Evolutionary conservation across 2,329 filamentous ascomycete genomes (phyloP).

Genomic region (Ceratocystis huliohia): DNA sequence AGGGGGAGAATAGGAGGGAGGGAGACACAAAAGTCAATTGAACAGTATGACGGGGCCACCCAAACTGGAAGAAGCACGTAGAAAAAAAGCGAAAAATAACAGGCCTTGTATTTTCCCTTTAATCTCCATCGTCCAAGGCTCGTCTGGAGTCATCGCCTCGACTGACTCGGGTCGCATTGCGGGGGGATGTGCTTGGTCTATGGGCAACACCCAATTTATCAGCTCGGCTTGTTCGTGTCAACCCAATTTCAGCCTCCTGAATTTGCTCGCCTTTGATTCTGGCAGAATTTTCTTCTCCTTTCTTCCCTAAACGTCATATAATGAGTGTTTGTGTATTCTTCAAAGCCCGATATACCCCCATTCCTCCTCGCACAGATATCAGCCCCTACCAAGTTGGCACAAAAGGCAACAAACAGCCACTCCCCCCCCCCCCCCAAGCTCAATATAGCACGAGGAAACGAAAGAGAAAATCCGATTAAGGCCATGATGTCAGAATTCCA

Average conservation of each 20-base stretch:
- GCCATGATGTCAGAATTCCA: no score
- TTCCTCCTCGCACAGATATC: neutral
- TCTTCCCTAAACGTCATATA: neutral
- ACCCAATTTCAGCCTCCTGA: constrained; percentile 3
- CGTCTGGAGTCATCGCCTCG: neutral
- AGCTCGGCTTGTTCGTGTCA: neutral
- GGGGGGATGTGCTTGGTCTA: neutral
- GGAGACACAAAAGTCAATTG: neutral
- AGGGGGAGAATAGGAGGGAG: neutral
- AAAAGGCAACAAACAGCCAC: neutral
- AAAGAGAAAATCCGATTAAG: no score
- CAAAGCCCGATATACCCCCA: neutral
- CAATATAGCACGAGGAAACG: no score
- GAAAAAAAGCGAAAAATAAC: neutral
- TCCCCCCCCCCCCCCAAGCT: neutral
- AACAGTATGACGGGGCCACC: neutral
- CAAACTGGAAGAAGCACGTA: neutral
- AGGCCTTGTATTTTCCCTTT: neutral
- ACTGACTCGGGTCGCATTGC: neutral
- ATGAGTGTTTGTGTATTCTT: neutral
- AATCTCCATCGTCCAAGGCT: neutral
- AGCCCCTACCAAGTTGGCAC: neutral
- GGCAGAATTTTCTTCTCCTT: neutral
- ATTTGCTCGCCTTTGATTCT: neutral
- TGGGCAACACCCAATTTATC: neutral